phyloP scores from a whole-genome alignment of 768 basidiomycete species.

The Xerocomellus dryophilus region DNA sequence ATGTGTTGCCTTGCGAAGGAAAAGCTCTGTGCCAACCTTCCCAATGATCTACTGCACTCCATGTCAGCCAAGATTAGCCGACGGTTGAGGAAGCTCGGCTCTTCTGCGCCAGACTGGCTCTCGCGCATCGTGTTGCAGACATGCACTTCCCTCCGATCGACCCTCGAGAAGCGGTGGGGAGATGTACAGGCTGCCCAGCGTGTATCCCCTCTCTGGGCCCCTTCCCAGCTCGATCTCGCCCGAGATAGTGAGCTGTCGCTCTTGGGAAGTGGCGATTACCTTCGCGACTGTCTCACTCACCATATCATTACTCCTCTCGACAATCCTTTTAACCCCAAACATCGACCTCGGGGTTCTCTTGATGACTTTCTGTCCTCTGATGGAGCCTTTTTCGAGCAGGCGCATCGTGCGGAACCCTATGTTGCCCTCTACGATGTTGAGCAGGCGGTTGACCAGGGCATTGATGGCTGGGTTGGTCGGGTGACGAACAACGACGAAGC shows the following conservation, averaged over 20 bases:
- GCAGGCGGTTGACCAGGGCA: conserved; percentile 23
- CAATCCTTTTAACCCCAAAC: neutral
- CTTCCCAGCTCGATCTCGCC: conserved; percentile 25
- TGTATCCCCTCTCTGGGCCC: conserved; percentile 30
- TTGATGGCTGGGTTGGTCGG: conserved; percentile 34
- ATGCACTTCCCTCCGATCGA: conserved; percentile 14
- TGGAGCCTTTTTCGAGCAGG: conserved; percentile 8
- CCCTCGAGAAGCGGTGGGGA: conserved; percentile 37
- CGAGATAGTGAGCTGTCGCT: conserved; percentile 37
- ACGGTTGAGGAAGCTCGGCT: conserved; percentile 37
- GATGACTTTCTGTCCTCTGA: neutral
- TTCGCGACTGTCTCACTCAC: conserved; percentile 19
- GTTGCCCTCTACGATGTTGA: conserved; percentile 38
- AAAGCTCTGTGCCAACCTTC: neutral
- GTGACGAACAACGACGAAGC: conserved; percentile 5
- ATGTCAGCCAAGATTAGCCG: conserved; percentile 38
- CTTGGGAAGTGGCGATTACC: conserved; percentile 25
- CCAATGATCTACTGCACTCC: conserved; percentile 37
- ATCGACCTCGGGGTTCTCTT: conserved; percentile 8
- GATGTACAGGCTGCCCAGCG: conserved; percentile 29
- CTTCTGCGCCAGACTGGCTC: conserved; percentile 16
- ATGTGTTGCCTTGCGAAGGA: conserved; percentile 17
- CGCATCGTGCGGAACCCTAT: conserved; percentile 3
- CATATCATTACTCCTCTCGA: too few species aligned
- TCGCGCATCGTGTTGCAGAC: neutral